Evolutionary conservation across 164 flowering plant genomes (phyloP), one percentile per base, ranked within the genome.

Genomic region (Chloranthus sessilifolius): DNA sequence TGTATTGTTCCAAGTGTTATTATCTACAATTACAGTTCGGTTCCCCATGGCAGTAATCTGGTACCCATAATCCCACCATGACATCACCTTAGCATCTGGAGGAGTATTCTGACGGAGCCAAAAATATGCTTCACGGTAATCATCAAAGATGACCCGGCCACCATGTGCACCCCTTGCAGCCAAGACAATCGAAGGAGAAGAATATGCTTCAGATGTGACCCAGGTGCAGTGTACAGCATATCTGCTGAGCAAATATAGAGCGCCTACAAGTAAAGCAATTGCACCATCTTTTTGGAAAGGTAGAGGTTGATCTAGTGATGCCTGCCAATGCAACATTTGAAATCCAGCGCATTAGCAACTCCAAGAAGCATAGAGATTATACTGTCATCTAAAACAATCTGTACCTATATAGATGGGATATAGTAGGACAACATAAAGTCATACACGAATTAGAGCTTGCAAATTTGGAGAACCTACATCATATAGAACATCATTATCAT

Each of bases 41-140:
- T 94, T 94, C 58, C 97, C 99, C 99, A 94, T 94, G 55, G 97
- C 96, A 53, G 99, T 94, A 52, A 94, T 94, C 64, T 94, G 99
- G 67, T 89, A 94, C 28, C 99, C 99, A 62, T 94, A 94, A 64
- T 94, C 99, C 99, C 96, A 94, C 99, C 97, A 94, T 27, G 97
- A 89, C 97, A 94, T 89, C 61, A 94, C 79, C 74, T 89, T 89
- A 41, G 99, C 97, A 80, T 94, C 97, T 47, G 62, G 74, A 66
- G 97, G 97, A 16, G 99, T 94, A 71, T 94, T 94, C 66, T 94
- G 95, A 9, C 88, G 80, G 41, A 94, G 88, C 99, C 99, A 94
- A 67, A 74, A 94, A 71, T 94, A 94, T 14, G 97, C 97, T 74
- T 94, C 99, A 42, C 99, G 91, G 43, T 94, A 89, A 61, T 94